A percentile compares a stretch with the other conserved stretches of the same genome.
Evolutionary conservation across 1,284 basidiomycete genomes (phyloP).

Genomic region (Cutaneotrichosporon arboriforme): DNA sequence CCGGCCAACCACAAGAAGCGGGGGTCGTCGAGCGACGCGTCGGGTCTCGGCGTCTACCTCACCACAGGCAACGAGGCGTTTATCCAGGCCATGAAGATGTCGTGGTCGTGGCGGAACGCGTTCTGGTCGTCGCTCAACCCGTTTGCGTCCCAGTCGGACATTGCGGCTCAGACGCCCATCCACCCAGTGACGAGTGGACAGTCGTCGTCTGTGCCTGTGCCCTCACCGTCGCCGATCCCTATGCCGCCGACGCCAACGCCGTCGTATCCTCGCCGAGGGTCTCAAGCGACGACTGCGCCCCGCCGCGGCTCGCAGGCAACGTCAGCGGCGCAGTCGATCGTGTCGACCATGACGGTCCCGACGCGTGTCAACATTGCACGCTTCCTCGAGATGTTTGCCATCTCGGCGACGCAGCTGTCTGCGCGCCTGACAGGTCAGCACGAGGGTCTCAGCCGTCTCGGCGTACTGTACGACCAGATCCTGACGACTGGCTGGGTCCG

Average conservation of each 20-base stretch:
- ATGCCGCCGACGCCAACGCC: neutral
- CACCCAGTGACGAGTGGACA: neutral
- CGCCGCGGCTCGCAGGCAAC: conserved; percentile 8
- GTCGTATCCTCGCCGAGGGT: neutral
- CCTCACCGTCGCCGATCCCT: neutral
- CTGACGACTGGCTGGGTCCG: conserved; percentile 49
- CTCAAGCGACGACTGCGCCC: neutral
- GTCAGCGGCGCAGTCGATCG: conserved; percentile 6
- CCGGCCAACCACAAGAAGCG: conserved; percentile 15
- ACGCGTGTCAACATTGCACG: conserved; percentile 30
- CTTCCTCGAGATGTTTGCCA: conserved; percentile 45
- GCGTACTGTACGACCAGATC: conserved; percentile 50
- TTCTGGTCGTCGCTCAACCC: conserved; percentile 22
- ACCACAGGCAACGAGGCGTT: conserved; percentile 49
- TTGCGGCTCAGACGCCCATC: neutral
- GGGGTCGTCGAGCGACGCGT: conserved; percentile 22
- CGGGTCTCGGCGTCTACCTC: conserved; percentile 46
- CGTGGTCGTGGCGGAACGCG: conserved; percentile 48
- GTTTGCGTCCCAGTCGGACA: conserved; percentile 8
- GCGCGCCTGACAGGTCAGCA: conserved; percentile 37
- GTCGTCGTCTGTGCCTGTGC: neutral
- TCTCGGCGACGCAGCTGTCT: conserved; percentile 38
- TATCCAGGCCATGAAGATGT: conserved; percentile 46
- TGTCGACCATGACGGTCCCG: neutral
- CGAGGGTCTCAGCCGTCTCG: conserved; percentile 41